phyloP scores from a whole-genome alignment of 306 rosid species.

The Alnus rubra region DNA sequence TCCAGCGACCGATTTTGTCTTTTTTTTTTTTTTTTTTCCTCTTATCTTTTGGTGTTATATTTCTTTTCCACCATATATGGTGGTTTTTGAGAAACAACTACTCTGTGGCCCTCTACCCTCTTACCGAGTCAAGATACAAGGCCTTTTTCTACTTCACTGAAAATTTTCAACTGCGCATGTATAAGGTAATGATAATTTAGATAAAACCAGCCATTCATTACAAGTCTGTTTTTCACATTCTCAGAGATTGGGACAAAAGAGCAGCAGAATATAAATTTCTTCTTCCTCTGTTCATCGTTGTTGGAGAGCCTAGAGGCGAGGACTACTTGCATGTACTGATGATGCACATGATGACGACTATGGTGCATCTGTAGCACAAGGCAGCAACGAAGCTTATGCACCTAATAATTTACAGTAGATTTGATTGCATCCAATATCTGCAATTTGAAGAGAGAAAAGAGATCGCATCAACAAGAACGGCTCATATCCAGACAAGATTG shows the following conservation, averaged over 20 bases:
- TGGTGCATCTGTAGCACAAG: background rate
- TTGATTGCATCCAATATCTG: slow-evolving; percentile 96
- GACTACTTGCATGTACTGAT: background rate
- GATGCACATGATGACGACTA: background rate
- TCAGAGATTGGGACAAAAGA: background rate
- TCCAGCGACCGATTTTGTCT: too few relatives aligned
- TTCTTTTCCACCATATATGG: too few relatives aligned
- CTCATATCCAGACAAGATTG: background rate
- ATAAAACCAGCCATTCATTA: background rate
- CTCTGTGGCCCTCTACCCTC: too few relatives aligned
- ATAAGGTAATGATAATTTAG: too few relatives aligned
- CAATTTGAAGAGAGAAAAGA: slow-evolving; percentile 34
- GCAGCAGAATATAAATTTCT: background rate
- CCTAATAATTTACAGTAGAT: slow-evolving; percentile 72
- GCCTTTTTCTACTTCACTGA: too few relatives aligned
- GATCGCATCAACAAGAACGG: slow-evolving; percentile 6
- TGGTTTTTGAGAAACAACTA: too few relatives aligned
- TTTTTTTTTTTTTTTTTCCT: too few relatives aligned
- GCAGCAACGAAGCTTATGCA: background rate
- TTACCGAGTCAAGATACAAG: too few relatives aligned
- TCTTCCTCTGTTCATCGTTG: background rate
- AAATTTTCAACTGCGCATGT: too few relatives aligned
- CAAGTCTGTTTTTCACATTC: background rate
- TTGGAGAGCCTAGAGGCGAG: background rate
- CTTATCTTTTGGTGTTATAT: too few relatives aligned